phyloP scores from a whole-genome alignment of 2,329 filamentous ascomycete genomes.

The Colletotrichum sp. region DNA sequence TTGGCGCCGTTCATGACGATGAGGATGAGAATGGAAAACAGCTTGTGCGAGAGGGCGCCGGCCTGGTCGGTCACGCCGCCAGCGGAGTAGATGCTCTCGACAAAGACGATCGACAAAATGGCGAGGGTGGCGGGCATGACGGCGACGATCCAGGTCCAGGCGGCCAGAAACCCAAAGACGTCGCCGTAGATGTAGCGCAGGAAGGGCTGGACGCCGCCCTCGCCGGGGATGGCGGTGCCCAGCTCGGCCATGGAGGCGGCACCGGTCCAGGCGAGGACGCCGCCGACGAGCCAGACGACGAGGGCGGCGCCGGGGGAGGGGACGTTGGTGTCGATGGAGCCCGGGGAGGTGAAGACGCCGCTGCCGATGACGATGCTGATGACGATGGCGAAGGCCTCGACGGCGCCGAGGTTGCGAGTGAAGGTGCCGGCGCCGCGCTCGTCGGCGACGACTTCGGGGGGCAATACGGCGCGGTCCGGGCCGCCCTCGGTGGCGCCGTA shows the following conservation, averaged over 20 bases:
- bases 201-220: slow-evolving; percentile 68
- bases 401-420: slow-evolving; percentile 48
- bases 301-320: slow-evolving; percentile 64
- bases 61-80: slow-evolving; percentile 50
- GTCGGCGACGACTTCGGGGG: background rate
- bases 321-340: slow-evolving; percentile 67
- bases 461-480: background rate
- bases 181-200: slow-evolving; percentile 67
- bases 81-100: slow-evolving; percentile 63
- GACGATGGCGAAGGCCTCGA: slow-evolving; percentile 63
- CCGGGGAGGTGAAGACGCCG: slow-evolving; percentile 69
- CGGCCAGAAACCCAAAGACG: slow-evolving; percentile 64
- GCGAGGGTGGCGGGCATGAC: slow-evolving; percentile 70
- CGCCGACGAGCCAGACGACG: slow-evolving; percentile 65
- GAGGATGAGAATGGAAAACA: slow-evolving; percentile 54
- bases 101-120: slow-evolving; percentile 68
- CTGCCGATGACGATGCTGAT: slow-evolving; percentile 69
- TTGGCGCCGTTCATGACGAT: slow-evolving; percentile 54
- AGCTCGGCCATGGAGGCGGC: slow-evolving; percentile 67
- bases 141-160: slow-evolving; percentile 70
- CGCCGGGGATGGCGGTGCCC: slow-evolving; percentile 66
- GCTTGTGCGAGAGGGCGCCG: slow-evolving; percentile 50
- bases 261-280: slow-evolving; percentile 68
- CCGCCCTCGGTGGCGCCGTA: slow-evolving; percentile 8
- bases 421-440: slow-evolving; percentile 34